Conservation (phyloP, 257 asterid species). For the Salvia hispanica region DNA sequence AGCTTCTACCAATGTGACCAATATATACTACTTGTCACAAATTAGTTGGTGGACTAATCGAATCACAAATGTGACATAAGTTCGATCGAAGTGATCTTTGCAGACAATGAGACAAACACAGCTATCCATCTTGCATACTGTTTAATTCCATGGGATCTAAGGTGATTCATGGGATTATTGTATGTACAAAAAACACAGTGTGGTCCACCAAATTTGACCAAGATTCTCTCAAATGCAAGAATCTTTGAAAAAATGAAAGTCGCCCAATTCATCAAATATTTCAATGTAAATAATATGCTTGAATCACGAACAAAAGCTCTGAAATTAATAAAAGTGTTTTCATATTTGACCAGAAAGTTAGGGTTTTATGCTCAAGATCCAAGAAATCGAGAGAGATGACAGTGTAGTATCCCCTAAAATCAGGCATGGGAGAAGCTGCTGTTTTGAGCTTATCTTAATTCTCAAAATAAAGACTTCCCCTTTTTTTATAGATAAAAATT, state of each 20-base stretch:
- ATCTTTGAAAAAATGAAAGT: slow-evolving; percentile 7
- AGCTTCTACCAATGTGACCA: no score
- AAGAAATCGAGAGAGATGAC: slow-evolving; percentile 29
- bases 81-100: no score
- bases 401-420: slow-evolving; percentile 27
- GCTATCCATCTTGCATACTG: no score
- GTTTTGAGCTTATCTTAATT: slow-evolving; percentile 29
- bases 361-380: slow-evolving; percentile 44
- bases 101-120: no score
- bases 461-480: neutral
- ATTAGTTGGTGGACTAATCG: no score
- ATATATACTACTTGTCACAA: no score
- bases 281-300: neutral
- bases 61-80: no score
- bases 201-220: no score
- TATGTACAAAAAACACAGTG: no score
- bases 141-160: no score
- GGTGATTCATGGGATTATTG: no score
- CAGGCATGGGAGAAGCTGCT: slow-evolving; percentile 36
- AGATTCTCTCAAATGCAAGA: slow-evolving; percentile 4
- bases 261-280: neutral
- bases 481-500: no score
- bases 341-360: slow-evolving; percentile 38
- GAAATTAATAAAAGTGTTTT: slow-evolving; percentile 27
- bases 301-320: slow-evolving; percentile 24